Evolutionary conservation across 2,329 filamentous ascomycete genomes (phyloP).

Genomic region (Phialocephala subalpina): DNA sequence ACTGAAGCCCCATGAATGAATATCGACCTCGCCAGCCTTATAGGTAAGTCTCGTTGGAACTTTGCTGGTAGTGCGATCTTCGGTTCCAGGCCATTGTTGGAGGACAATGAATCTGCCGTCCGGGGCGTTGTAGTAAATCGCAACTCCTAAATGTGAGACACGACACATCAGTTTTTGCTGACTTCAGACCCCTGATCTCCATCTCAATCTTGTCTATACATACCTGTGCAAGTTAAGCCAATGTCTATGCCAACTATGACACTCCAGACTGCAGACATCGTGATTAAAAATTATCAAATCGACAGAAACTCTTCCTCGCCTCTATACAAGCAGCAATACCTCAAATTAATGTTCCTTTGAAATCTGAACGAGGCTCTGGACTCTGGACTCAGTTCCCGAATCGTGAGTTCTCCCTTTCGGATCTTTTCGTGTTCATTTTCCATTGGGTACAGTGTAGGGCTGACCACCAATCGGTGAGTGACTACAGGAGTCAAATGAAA

Average conservation of each 20-base stretch:
- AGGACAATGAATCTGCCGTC: neutral
- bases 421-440: neutral
- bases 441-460: neutral
- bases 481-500: neutral
- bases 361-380: no score
- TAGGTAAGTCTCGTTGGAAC: slow-evolving; percentile 8
- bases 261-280: no score
- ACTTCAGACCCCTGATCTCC: neutral
- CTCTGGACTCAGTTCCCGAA: no score
- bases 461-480: neutral
- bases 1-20: slow-evolving; percentile 5
- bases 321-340: no score
- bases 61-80: neutral
- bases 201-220: neutral
- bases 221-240: neutral
- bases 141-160: neutral
- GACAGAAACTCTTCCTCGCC: no score
- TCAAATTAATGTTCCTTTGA: no score
- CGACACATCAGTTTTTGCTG: neutral
- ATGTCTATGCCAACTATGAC: no score
- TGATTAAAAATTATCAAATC: no score
- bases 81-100: neutral
- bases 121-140: neutral
- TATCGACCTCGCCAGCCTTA: neutral
- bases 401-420: neutral